These are phyloP conservation scores for Sporothrix luriei DNA, from an alignment of 2,329 filamentous ascomycete species.

Conservation along the genomic window DNA sequence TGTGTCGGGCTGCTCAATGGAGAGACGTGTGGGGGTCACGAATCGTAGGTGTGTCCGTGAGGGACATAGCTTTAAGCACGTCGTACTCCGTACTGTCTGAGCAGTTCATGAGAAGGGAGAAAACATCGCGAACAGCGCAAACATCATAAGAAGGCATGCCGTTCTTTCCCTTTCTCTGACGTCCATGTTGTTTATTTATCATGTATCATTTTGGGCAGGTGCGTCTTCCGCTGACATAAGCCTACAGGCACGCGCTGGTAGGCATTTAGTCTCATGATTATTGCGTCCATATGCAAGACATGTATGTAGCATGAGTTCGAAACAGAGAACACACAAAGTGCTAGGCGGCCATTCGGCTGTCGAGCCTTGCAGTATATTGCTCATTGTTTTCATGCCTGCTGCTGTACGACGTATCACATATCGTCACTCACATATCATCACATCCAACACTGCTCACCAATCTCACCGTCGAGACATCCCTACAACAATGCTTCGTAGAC, in stretches of 20 bases:
- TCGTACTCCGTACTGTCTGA: neutral
- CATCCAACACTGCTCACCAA: neutral
- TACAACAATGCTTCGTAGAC: too few species aligned
- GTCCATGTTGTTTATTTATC: too few species aligned
- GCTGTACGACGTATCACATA: neutral
- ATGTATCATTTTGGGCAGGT: neutral
- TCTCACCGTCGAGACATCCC: neutral
- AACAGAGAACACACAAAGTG: neutral
- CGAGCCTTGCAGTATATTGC: neutral
- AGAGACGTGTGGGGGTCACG: constrained; percentile 21
- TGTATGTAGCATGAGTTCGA: neutral
- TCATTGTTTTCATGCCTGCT: constrained; percentile 4
- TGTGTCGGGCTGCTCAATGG: neutral
- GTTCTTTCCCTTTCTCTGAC: too few species aligned
- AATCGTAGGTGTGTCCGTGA: neutral
- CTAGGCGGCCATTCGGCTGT: neutral
- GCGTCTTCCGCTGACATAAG: constrained; percentile 11
- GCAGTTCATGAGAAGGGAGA: too few species aligned
- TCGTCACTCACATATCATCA: neutral
- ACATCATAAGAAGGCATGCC: too few species aligned
- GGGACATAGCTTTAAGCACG: too few species aligned
- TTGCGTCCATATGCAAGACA: neutral
- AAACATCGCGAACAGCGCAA: too few species aligned
- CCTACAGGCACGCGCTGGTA: neutral
- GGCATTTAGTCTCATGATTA: neutral